Evolutionary conservation across 306 rosid species (phyloP).

Genomic region (Glycine soja): DNA sequence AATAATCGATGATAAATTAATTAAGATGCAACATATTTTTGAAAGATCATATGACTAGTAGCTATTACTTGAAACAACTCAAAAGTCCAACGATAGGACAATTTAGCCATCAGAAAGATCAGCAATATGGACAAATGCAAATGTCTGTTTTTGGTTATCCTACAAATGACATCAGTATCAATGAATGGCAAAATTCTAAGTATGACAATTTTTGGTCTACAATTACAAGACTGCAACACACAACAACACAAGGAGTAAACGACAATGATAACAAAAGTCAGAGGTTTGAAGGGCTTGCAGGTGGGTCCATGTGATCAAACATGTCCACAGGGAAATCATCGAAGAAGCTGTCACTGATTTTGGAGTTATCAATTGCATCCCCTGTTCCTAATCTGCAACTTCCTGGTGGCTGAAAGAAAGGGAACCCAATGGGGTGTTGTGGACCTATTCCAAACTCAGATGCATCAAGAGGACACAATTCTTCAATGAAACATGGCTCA

Average conservation of each 20-base stretch:
- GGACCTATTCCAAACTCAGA: slow-evolving; percentile 55
- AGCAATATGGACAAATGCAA: slow-evolving; percentile 34
- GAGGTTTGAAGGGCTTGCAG: slow-evolving; percentile 51
- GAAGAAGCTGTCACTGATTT: slow-evolving; percentile 58
- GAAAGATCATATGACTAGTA: not conserved
- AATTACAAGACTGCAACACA: slow-evolving; percentile 27
- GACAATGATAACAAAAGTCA: slow-evolving; percentile 43
- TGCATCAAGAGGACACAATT: slow-evolving; percentile 52
- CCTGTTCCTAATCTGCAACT: slow-evolving; percentile 50
- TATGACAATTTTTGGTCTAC: slow-evolving; percentile 5
- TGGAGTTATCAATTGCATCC: slow-evolving; percentile 41
- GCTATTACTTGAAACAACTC: not conserved
- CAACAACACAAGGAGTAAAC: slow-evolving; percentile 6
- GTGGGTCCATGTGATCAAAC: slow-evolving; percentile 67
- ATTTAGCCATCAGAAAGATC: slow-evolving; percentile 19
- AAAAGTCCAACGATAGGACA: not conserved
- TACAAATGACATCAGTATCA: slow-evolving; percentile 32
- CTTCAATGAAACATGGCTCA: slow-evolving; percentile 55
- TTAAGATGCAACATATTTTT: not conserved
- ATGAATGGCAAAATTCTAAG: not conserved
- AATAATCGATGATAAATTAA: not conserved
- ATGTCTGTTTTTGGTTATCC: slow-evolving; percentile 23
- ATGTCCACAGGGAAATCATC: slow-evolving; percentile 79
- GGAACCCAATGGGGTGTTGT: slow-evolving; percentile 48
- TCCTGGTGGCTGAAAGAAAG: slow-evolving; percentile 56